These are phyloP conservation scores for Pythium aquatile DNA, from an alignment of 352 stramenopile genomes.

Conservation along the genomic window DNA sequence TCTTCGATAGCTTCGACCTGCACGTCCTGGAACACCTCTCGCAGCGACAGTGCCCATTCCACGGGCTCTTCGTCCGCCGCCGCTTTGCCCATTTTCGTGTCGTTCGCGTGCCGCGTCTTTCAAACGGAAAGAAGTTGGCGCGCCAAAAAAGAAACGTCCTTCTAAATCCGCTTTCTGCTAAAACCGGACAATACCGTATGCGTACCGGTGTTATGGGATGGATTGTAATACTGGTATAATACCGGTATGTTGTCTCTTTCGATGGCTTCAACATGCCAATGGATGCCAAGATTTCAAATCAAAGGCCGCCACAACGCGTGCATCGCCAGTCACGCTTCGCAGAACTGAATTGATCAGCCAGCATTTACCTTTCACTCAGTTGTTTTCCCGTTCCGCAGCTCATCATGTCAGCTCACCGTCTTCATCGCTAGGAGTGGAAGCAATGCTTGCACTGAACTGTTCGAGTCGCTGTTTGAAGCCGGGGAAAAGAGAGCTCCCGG, in stretches of 20 bases:
- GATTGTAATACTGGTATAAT: not conserved
- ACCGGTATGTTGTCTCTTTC: not conserved
- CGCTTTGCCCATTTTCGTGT: slow-evolving; percentile 16
- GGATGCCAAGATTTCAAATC: too few species aligned
- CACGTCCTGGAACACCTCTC: slow-evolving; percentile 65
- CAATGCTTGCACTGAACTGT: too few species aligned
- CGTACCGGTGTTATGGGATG: not conserved
- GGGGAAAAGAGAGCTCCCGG: too few species aligned
- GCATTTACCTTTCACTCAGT: too few species aligned
- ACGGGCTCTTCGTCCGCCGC: slow-evolving; percentile 23
- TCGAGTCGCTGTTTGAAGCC: too few species aligned
- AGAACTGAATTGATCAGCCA: too few species aligned
- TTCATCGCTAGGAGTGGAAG: too few species aligned
- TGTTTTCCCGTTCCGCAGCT: too few species aligned
- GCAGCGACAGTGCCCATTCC: slow-evolving; percentile 58
- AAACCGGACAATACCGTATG: not conserved
- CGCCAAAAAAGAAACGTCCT: slow-evolving; percentile 11
- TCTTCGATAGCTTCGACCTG: slow-evolving; percentile 60
- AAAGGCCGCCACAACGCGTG: too few species aligned
- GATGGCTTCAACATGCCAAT: too few species aligned
- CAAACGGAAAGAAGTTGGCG: slow-evolving; percentile 4
- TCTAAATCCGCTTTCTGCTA: slow-evolving; percentile 13
- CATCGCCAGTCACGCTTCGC: too few species aligned
- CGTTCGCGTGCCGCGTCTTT: not conserved
- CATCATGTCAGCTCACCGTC: too few species aligned